These are phyloP conservation scores for Apiotrichum veenhuisii DNA, from an alignment of 1,284 basidiomycete genomes.

Conservation along the genomic window DNA sequence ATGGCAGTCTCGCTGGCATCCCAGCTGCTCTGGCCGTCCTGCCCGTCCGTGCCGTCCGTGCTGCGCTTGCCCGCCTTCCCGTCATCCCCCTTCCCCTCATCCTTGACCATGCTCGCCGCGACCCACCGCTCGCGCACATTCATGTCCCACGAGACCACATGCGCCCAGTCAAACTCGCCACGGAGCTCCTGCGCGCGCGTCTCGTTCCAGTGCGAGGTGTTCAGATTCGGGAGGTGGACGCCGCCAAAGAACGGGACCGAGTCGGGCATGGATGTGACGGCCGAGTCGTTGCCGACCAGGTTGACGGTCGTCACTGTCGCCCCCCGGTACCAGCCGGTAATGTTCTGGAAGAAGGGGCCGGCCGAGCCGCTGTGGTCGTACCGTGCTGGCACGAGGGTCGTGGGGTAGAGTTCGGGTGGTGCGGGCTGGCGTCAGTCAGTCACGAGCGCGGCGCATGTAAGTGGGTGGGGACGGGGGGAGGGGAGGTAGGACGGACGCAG, in stretches of 20 bases:
- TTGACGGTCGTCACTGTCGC: constrained; percentile 29
- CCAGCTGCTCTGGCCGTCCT: not conserved
- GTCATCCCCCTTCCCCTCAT: not conserved
- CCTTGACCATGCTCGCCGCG: not conserved
- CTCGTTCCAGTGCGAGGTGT: constrained; percentile 29
- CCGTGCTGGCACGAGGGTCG: constrained; percentile 29
- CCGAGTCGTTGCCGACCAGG: no score
- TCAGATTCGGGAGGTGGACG: constrained; percentile 28
- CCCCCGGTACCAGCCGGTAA: constrained; percentile 47
- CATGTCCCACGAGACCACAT: constrained; percentile 35
- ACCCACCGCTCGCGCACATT: constrained; percentile 34
- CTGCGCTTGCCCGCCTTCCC: not conserved
- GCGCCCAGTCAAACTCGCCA: constrained; percentile 40
- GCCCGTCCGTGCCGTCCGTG: no score
- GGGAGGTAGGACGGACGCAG: no score
- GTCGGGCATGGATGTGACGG: not conserved
- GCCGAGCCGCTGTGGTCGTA: constrained; percentile 22
- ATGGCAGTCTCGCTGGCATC: no score
- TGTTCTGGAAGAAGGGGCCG: constrained; percentile 37
- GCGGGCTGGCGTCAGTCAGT: constrained; percentile 26
- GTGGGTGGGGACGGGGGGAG: no score
- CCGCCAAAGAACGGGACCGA: constrained; percentile 26
- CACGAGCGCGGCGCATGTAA: no score
- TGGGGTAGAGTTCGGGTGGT: constrained; percentile 24
- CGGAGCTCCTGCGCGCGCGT: constrained; percentile 34